A percentile compares a stretch with the other conserved stretches of the same genome.
Evolutionary conservation across 129 eudicot species (phyloP).

Genomic region (Lactuca saligna): DNA sequence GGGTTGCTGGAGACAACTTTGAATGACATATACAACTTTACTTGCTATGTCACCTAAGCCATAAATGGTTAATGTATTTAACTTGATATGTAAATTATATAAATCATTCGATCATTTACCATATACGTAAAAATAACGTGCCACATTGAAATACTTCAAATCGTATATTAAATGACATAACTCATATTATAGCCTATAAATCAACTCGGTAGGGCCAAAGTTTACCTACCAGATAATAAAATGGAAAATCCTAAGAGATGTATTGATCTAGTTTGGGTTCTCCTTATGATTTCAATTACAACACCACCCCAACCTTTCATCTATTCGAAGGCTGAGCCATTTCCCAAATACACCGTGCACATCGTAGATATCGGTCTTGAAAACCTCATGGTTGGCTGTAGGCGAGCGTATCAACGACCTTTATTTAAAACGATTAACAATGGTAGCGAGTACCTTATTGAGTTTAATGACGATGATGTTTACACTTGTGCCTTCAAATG

Average conservation of each 20-base stretch:
- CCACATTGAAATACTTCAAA: too few species aligned
- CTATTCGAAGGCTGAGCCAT: neutral
- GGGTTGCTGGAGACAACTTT: too few species aligned
- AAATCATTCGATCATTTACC: too few species aligned
- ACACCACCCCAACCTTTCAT: neutral
- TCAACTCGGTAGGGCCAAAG: too few species aligned
- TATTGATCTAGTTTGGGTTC: constrained; percentile 7
- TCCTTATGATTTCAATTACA: constrained; percentile 2
- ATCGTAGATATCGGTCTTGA: neutral
- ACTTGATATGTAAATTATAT: too few species aligned
- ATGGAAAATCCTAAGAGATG: neutral
- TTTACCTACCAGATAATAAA: neutral
- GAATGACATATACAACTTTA: too few species aligned
- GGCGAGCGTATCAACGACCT: neutral
- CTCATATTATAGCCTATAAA: too few species aligned
- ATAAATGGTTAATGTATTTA: too few species aligned
- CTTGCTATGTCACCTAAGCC: too few species aligned
- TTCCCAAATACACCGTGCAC: neutral
- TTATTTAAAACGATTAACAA: neutral
- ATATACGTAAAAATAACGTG: too few species aligned
- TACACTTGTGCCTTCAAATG: constrained; percentile 12
- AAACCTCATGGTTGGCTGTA: constrained; percentile 6
- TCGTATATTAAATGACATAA: too few species aligned
- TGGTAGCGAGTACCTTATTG: neutral
- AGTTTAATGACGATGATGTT: neutral